A percentile compares a stretch with the other conserved stretches of the same genome.
phyloP scores from a whole-genome alignment of 164 flowering plant species.

The Cinnamomum micranthum region DNA sequence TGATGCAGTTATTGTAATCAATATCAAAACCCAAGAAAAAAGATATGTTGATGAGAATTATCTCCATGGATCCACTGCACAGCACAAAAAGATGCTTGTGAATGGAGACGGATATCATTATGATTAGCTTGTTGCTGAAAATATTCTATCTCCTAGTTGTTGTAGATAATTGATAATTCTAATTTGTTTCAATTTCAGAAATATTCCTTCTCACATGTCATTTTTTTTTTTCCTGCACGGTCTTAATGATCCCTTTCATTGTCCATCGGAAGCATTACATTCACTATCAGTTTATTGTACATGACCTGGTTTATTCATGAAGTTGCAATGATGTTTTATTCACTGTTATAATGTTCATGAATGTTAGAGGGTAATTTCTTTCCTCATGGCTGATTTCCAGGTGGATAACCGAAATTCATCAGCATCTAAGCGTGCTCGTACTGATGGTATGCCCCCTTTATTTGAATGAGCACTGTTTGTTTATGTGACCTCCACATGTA shows the following conservation, averaged over 20 bases:
- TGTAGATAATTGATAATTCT: too few species aligned
- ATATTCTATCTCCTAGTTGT: background rate
- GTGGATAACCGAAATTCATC: conserved; percentile 87
- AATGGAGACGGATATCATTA: conserved; percentile 1
- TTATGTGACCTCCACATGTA: background rate
- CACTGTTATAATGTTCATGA: background rate
- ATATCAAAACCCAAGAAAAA: too few species aligned
- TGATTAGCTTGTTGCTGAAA: background rate
- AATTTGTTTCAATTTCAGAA: too few species aligned
- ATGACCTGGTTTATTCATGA: too few species aligned
- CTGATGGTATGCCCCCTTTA: conserved; percentile 59
- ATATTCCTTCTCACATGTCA: too few species aligned
- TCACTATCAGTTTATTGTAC: too few species aligned
- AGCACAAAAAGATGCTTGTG: background rate
- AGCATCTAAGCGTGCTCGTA: conserved; percentile 90
- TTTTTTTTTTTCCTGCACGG: too few species aligned
- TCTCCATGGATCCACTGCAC: background rate
- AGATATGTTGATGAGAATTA: conserved; percentile 2
- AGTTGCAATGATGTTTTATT: too few species aligned
- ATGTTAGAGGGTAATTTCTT: background rate
- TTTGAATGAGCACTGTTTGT: background rate
- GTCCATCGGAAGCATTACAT: too few species aligned
- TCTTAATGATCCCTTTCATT: too few species aligned
- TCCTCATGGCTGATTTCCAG: conserved; percentile 24
- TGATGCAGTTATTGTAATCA: too few species aligned